Conservation (phyloP, 345 rosid species). For the Sisymbrium altissimum region DNA sequence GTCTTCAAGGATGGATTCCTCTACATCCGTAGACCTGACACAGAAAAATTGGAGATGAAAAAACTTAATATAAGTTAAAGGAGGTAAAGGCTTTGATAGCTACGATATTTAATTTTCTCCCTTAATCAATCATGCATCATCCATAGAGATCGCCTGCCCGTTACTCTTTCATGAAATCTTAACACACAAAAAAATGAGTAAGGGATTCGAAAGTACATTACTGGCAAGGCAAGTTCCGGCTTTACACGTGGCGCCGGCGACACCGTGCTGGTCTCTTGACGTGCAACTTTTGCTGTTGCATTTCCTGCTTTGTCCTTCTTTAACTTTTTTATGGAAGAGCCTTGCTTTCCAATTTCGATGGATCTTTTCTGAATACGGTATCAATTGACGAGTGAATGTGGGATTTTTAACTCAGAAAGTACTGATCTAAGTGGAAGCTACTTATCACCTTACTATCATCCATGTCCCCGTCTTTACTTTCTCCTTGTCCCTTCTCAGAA, state of each 20-base stretch:
- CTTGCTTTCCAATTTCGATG: conserved; percentile 83
- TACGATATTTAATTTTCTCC: neutral
- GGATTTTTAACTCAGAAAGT: neutral
- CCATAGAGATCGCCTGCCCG: neutral
- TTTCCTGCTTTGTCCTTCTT: conserved; percentile 81
- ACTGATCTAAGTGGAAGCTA: conserved; percentile 4
- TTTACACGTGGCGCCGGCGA: conserved; percentile 72
- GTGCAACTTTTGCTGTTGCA: conserved; percentile 62
- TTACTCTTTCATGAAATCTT: neutral
- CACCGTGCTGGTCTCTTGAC: conserved; percentile 55
- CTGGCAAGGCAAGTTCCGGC: conserved; percentile 87
- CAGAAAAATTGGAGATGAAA: neutral
- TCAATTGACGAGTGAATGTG: conserved; percentile 5
- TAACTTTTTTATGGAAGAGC: conserved; percentile 70
- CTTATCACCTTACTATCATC: conserved; percentile 79
- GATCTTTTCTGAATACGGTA: conserved; percentile 65
- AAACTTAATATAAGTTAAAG: neutral
- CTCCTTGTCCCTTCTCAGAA: conserved; percentile 80
- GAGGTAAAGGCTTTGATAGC: neutral
- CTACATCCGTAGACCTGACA: conserved; percentile 76
- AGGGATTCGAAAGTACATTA: conserved; percentile 56
- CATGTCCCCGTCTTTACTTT: conserved; percentile 70
- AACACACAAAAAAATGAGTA: conserved; percentile 13
- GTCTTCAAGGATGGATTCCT: conserved; percentile 91
- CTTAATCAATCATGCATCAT: neutral